Conservation (phyloP, 2,329 filamentous ascomycete genomes). For the Aspergillus brasiliensis region DNA sequence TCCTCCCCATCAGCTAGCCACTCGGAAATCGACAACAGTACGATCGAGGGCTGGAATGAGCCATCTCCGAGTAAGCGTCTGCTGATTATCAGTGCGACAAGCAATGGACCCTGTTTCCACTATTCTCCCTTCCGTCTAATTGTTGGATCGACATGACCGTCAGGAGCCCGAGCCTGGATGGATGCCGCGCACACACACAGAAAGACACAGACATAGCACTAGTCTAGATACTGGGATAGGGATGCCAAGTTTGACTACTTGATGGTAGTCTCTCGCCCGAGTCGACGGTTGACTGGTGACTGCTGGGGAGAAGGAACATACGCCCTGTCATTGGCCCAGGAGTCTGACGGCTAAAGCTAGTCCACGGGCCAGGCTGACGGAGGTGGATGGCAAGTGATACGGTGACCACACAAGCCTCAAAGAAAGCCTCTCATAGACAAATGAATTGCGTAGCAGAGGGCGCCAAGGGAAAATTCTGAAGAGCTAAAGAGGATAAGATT, state of each 20-base stretch:
- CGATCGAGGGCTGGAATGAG: too few species aligned
- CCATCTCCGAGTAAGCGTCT: background rate
- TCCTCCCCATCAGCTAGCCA: background rate
- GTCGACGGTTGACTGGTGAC: background rate
- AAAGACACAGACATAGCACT: background rate
- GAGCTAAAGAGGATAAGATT: background rate
- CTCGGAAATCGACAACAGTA: background rate
- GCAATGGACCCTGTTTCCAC: constrained; percentile 4
- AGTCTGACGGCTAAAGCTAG: background rate
- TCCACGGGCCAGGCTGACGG: background rate
- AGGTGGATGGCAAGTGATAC: background rate
- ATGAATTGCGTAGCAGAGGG: background rate
- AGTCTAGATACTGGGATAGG: background rate
- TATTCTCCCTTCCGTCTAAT: background rate
- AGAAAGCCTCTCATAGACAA: background rate
- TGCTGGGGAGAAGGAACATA: background rate
- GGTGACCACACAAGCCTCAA: constrained; percentile 2
- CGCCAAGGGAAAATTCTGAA: background rate
- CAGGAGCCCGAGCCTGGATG: background rate
- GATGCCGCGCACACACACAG: background rate
- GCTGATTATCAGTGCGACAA: background rate
- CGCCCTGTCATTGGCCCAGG: background rate
- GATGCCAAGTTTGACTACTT: background rate
- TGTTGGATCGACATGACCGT: background rate
- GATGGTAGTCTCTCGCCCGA: background rate